These are phyloP conservation scores for Talaromyces sp. DNA, from an alignment of 2,329 filamentous ascomycete genomes.

Conservation along the genomic window DNA sequence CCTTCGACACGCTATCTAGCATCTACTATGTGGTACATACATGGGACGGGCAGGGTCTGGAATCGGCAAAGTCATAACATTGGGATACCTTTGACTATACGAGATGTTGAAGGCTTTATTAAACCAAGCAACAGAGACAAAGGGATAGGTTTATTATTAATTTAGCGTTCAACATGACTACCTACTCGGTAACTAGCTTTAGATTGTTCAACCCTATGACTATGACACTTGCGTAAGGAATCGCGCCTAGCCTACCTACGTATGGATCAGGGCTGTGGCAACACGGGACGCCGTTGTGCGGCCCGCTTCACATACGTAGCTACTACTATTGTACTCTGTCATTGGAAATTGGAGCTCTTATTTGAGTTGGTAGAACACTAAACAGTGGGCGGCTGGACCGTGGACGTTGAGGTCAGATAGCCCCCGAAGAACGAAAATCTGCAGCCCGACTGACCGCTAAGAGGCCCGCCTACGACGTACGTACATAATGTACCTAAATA, in stretches of 20 bases:
- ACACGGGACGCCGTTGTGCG: background rate
- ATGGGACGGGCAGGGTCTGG: background rate
- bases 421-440: background rate
- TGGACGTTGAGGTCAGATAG: no score
- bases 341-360: no score
- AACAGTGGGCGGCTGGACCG: no score
- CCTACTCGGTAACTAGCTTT: background rate
- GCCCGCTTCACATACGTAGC: background rate
- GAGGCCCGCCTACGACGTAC: background rate
- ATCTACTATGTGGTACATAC: no score
- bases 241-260: background rate
- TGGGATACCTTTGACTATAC: background rate
- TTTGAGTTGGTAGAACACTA: no score
- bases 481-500: no score
- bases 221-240: background rate
- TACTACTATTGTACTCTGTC: no score
- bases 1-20: background rate
- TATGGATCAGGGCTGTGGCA: background rate
- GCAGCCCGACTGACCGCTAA: conserved; percentile 3
- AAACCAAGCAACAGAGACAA: background rate
- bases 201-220: background rate
- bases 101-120: background rate
- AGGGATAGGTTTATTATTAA: no score
- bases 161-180: background rate
- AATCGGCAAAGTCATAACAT: background rate